These are phyloP conservation scores for Monsonia emarginata DNA, from an alignment of 441 rosid species.

Conservation along the genomic window DNA sequence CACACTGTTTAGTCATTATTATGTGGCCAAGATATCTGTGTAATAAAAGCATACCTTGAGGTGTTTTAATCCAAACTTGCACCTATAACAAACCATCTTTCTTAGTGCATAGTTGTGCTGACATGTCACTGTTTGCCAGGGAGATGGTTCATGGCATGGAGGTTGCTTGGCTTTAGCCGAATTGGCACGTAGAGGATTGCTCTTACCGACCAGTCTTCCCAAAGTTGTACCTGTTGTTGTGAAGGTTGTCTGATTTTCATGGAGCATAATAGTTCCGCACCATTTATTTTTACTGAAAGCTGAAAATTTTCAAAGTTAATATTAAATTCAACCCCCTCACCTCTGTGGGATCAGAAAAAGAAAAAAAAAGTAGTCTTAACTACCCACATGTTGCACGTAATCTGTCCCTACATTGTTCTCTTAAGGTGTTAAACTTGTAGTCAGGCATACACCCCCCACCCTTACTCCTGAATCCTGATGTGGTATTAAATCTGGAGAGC, in stretches of 20 bases:
- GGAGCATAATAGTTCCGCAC: background rate
- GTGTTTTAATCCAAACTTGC: background rate
- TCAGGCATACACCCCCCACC: background rate
- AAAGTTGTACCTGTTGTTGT: conserved; percentile 72
- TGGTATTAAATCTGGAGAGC: too few species aligned
- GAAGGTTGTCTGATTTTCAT: conserved; percentile 45
- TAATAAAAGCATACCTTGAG: background rate
- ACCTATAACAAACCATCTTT: background rate
- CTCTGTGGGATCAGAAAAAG: background rate
- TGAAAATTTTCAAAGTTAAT: background rate
- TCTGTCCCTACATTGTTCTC: background rate
- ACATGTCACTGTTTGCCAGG: conserved; percentile 39
- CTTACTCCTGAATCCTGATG: too few species aligned
- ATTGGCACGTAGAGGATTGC: conserved; percentile 86
- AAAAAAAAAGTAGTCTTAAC: background rate
- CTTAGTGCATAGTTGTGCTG: conserved; percentile 11
- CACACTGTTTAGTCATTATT: background rate
- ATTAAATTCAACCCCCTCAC: background rate
- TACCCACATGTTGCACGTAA: background rate
- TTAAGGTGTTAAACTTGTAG: background rate
- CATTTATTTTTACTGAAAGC: background rate
- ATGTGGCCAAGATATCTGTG: background rate
- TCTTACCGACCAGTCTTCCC: conserved; percentile 77
- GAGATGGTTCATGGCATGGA: conserved; percentile 99
- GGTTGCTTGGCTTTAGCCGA: conserved; percentile 95